Percentiles rank a stretch among this genome's conserved stretches.
These are phyloP conservation scores for Crassisporium funariophilum DNA, from an alignment of 768 basidiomycete species.

Conservation along the genomic window DNA sequence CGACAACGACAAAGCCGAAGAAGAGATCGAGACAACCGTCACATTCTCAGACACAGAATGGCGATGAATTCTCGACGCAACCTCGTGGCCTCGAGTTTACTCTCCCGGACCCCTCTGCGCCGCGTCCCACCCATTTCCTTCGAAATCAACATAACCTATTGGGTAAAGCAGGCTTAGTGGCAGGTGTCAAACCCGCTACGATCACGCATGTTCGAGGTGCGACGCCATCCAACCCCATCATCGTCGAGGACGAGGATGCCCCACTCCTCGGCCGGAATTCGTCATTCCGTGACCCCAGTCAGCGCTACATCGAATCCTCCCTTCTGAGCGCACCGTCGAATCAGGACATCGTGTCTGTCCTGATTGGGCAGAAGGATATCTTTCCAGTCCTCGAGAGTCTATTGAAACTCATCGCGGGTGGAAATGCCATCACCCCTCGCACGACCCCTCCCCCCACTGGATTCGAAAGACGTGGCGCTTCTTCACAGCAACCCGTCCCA, in stretches of 20 bases:
- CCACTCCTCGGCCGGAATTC: slow-evolving; percentile 28
- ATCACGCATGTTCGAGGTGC: slow-evolving; percentile 52
- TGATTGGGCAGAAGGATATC: slow-evolving; percentile 66
- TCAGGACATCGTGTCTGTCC: slow-evolving; percentile 59
- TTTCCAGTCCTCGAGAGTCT: slow-evolving; percentile 67
- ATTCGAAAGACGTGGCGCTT: slow-evolving; percentile 15
- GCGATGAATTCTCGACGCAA: slow-evolving; percentile 43
- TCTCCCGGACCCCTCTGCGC: slow-evolving; percentile 63
- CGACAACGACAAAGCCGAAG: slow-evolving; percentile 18
- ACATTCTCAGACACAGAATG: not conserved
- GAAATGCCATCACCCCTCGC: slow-evolving; percentile 1
- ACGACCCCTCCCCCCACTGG: slow-evolving; percentile 12
- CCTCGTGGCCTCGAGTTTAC: slow-evolving; percentile 56
- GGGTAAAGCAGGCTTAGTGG: slow-evolving; percentile 72
- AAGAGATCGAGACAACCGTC: slow-evolving; percentile 33
- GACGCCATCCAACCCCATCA: slow-evolving; percentile 65
- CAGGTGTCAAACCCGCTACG: slow-evolving; percentile 60
- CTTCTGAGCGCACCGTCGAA: slow-evolving; percentile 51
- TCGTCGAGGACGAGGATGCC: slow-evolving; percentile 59
- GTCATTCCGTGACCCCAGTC: slow-evolving; percentile 10
- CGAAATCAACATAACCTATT: slow-evolving; percentile 74
- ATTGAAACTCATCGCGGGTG: slow-evolving; percentile 52
- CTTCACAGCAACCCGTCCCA: not conserved
- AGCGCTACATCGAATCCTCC: slow-evolving; percentile 39
- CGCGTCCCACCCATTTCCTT: slow-evolving; percentile 67